Evolutionary conservation across 106 monocot species (phyloP), one percentile per base, ranked within the genome.

Genomic region (Posidonia australis): DNA sequence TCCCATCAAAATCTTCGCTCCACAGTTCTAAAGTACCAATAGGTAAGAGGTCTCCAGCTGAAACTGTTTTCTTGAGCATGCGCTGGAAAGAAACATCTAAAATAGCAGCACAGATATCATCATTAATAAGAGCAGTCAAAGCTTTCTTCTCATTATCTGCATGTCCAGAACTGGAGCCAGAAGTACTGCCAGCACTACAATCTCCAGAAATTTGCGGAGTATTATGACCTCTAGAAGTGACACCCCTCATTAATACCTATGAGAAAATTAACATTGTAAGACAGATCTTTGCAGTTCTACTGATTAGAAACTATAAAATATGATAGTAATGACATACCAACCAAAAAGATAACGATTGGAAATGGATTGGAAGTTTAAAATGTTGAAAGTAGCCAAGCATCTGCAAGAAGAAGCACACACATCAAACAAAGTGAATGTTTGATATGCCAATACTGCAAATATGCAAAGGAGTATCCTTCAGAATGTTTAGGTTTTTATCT

Each of bases 311-410:
- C n/a, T n/a, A 45, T 10, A 49, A 49, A 49, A 16, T 49, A 26
- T 26, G 6, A 58, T 58, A 23, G 10, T 26, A 14, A 16, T 58
- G 21, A 65, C 71, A 59, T 82, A 98, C 98, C 85, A 88, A 74
- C 91, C 98, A 98, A 85, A 98, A 98, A 36, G 68, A 58, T 76
- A 98, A 76, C 29, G 98, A 78, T 19, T 82, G 91, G 61, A 91
- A 88, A 79, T 98, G 98, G 42, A 98, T 87, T 7, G 70, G 70
- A 69, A 91, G 67, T 60, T 88, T 98, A 63, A 62, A 81, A 78
- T 98, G 90, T 74, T 88, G 90, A 52, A 83, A 91, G 62, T 81
- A 88, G 28, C 83, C 91, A 73, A 98, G 70, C 98, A 98, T 91
- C 96, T 98, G 84, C 18, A 74, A 82, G 61, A 54, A 65, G 13